Percentiles rank a stretch among this genome's conserved stretches.
phyloP scores from a whole-genome alignment of 106 monocot species.

The Dioscorea alata region DNA sequence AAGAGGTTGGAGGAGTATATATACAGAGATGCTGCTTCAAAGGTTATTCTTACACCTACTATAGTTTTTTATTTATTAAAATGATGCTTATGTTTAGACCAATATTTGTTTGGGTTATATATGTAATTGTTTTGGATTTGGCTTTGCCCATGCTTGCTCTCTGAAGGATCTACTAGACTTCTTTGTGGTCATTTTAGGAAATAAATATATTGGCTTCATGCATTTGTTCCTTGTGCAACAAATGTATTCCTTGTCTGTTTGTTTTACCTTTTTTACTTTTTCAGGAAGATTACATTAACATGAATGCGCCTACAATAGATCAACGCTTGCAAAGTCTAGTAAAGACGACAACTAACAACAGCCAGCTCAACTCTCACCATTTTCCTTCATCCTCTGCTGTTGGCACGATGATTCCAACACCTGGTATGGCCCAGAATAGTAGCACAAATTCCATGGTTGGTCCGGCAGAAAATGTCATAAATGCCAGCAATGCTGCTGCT shows the following conservation, averaged over 20 bases:
- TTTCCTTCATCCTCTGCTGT: constrained; percentile 37
- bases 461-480: constrained; percentile 23
- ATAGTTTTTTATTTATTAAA: too few species aligned
- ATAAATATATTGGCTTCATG: background rate
- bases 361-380: constrained; percentile 23
- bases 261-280: background rate
- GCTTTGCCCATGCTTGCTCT: background rate
- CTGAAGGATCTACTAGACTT: background rate
- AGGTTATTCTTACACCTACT: constrained; percentile 16
- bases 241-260: background rate
- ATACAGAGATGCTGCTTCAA: constrained; percentile 40
- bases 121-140: too few species aligned
- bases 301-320: constrained; percentile 45
- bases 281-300: constrained; percentile 72
- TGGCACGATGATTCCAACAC: constrained; percentile 88
- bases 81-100: too few species aligned
- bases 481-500: constrained; percentile 22
- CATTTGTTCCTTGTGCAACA: background rate
- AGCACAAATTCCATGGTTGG: constrained; percentile 21
- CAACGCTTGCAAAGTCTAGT: constrained; percentile 37
- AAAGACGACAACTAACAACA: constrained; percentile 27
- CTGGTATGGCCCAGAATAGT: constrained; percentile 52
- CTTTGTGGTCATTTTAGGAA: background rate
- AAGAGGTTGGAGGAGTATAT: constrained; percentile 49
- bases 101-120: too few species aligned